Evolutionary conservation across 257 asterid species (phyloP).

Genomic region (Rhazya stricta): DNA sequence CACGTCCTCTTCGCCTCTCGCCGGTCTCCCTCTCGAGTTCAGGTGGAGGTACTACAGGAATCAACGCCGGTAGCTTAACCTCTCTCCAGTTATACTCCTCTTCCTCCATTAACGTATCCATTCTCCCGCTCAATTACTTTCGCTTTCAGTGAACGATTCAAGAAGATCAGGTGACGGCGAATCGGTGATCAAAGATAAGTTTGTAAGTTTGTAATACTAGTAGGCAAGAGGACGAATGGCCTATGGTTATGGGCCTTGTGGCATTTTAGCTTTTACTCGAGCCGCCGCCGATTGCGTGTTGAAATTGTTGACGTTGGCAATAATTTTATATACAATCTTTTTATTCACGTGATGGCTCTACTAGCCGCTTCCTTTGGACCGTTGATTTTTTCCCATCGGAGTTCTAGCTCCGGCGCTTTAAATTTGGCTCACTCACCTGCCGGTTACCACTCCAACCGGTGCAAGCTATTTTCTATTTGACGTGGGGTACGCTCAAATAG

Average conservation of each 20-base stretch:
- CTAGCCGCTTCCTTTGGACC: background rate
- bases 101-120: constrained; percentile 69
- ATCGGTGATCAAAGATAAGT: background rate
- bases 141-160: background rate
- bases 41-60: constrained; percentile 54
- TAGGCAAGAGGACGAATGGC: background rate
- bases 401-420: background rate
- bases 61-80: constrained; percentile 53
- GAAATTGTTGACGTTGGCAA: background rate
- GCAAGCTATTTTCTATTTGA: too few relatives aligned
- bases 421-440: too few relatives aligned
- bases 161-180: too few relatives aligned
- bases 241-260: background rate
- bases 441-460: too few relatives aligned
- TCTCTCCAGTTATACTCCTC: constrained; percentile 86
- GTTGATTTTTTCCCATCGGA: background rate
- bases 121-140: constrained; percentile 13
- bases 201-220: background rate
- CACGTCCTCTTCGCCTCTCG: constrained; percentile 86
- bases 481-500: too few relatives aligned
- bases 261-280: background rate
- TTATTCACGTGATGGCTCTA: background rate
- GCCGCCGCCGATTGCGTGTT: constrained; percentile 6
- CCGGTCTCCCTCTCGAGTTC: constrained; percentile 75
- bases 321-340: background rate